These are phyloP conservation scores for Didymella glomerata DNA, from an alignment of 2,329 filamentous ascomycete species.

Conservation along the genomic window DNA sequence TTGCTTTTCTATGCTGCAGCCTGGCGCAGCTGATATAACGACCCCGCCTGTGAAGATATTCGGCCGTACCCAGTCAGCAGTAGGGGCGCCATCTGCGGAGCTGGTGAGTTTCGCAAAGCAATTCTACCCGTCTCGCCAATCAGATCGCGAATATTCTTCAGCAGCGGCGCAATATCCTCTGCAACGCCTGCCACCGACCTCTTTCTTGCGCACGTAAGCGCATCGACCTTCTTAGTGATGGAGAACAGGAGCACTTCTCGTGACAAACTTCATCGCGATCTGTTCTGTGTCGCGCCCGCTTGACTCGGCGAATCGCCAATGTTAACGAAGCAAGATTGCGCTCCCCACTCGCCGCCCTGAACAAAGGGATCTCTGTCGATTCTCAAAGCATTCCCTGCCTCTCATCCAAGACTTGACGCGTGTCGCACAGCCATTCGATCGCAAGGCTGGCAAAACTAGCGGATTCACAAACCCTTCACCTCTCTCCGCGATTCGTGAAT, in stretches of 20 bases:
- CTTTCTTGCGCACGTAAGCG: slow-evolving; percentile 7
- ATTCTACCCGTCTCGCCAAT: slow-evolving; percentile 11
- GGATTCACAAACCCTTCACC: slow-evolving; percentile 2
- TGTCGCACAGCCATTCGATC: neutral
- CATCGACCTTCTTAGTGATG: neutral
- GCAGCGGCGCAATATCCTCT: neutral
- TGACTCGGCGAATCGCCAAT: neutral
- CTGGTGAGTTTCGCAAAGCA: neutral
- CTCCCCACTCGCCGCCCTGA: neutral
- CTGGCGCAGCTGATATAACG: neutral
- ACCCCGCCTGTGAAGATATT: slow-evolving; percentile 10
- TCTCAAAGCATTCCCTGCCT: neutral
- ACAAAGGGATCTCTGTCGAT: neutral
- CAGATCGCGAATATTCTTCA: slow-evolving; percentile 1
- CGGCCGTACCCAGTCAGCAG: slow-evolving; percentile 8
- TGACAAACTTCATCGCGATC: neutral
- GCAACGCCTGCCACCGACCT: neutral
- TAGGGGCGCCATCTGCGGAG: neutral
- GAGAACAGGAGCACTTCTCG: neutral
- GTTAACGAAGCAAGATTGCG: neutral
- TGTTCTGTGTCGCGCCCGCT: neutral
- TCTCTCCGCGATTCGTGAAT: slow-evolving; percentile 1
- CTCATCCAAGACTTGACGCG: slow-evolving; percentile 5
- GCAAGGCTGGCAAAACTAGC: neutral
- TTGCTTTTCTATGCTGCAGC: neutral